These are phyloP conservation scores for Sporothrix sp. DNA, from an alignment of 2,329 filamentous ascomycete species.

Conservation along the genomic window DNA sequence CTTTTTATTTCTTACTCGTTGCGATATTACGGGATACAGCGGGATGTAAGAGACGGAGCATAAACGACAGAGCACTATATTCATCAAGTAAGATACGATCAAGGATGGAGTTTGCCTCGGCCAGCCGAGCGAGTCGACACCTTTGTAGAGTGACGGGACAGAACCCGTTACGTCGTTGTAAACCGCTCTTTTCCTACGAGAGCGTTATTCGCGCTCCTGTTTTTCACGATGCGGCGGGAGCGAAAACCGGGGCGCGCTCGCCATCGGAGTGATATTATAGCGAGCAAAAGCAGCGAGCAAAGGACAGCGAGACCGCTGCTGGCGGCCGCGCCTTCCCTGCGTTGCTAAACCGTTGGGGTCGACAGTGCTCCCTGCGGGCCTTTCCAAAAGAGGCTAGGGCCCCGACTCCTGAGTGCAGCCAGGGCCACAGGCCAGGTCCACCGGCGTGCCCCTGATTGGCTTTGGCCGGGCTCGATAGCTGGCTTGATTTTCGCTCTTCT, in stretches of 20 bases:
- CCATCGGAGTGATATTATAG: constrained; percentile 13
- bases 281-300: constrained; percentile 7
- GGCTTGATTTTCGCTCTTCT: constrained; percentile 6
- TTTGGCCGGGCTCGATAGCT: constrained; percentile 1
- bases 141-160: too few relatives aligned
- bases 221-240: constrained; percentile 4
- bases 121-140: too few relatives aligned
- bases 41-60: not conserved
- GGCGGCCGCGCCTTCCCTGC: not conserved
- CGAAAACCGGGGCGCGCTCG: constrained; percentile 9
- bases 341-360: constrained; percentile 12
- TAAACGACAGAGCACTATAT: not conserved
- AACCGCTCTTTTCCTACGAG: not conserved
- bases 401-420: not conserved
- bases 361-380: not conserved
- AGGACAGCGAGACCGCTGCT: constrained; percentile 11
- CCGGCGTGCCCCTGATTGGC: constrained; percentile 10
- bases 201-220: not conserved
- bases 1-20: not conserved
- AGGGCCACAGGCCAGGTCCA: not conserved
- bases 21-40: too few relatives aligned
- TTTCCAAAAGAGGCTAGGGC: constrained; percentile 6
- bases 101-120: too few relatives aligned
- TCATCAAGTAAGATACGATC: too few relatives aligned
- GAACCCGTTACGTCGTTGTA: too few relatives aligned